These are phyloP conservation scores for Cryptococcus jaspeensis DNA, from an alignment of 1,284 basidiomycete species.

Conservation along the genomic window DNA sequence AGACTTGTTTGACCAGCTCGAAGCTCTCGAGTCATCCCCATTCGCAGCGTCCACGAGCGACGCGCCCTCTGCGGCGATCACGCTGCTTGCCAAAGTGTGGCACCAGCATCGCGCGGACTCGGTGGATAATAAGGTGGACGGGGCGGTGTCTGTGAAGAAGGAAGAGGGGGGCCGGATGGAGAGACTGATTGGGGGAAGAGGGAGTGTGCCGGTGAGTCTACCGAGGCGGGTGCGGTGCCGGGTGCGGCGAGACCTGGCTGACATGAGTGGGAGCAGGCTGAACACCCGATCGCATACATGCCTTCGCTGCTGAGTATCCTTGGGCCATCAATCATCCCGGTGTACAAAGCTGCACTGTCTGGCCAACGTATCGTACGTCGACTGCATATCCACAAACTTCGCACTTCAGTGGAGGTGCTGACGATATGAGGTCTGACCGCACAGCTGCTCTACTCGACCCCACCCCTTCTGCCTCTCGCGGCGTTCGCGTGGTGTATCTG, in stretches of 20 bases:
- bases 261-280: constrained; percentile 14
- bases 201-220: constrained; percentile 9
- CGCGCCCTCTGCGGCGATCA: constrained; percentile 5
- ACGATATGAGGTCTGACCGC: neutral
- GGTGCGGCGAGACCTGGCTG: neutral
- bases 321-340: constrained; percentile 37
- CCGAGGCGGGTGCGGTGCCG: neutral
- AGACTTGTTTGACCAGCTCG: constrained; percentile 33
- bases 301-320: constrained; percentile 36
- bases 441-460: constrained; percentile 44
- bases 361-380: constrained; percentile 41
- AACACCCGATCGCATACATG: constrained; percentile 38
- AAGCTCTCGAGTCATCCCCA: constrained; percentile 18
- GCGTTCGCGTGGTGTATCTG: constrained; percentile 45
- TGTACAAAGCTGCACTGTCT: constrained; percentile 41
- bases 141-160: neutral
- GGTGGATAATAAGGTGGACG: neutral
- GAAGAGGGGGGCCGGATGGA: constrained; percentile 6
- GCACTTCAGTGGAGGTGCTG: neutral
- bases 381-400: neutral
- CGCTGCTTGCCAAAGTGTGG: constrained; percentile 15
- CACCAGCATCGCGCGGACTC: constrained; percentile 11
- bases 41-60: constrained; percentile 12
- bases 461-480: constrained; percentile 38
- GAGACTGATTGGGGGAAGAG: constrained; percentile 1